phyloP scores from a whole-genome alignment of 805 yeast genomes.

The Cyberlindnera amylophila region DNA sequence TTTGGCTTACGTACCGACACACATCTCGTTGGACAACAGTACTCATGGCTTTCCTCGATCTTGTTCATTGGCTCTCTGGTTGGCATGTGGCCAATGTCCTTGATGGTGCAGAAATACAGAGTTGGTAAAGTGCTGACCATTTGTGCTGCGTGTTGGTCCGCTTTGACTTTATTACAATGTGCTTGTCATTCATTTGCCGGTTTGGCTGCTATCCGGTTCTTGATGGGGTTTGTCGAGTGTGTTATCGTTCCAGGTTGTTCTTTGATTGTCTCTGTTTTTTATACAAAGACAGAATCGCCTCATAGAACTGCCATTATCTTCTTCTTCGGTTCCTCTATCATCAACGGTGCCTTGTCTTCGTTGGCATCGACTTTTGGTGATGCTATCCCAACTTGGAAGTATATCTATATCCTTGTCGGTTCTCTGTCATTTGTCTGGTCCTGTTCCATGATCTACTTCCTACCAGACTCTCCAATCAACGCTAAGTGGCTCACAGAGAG shows the following conservation, averaged over 20 bases:
- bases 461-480: conserved; percentile 52
- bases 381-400: conserved; percentile 42
- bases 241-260: conserved; percentile 39
- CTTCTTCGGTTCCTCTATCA: conserved; percentile 34
- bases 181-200: conserved; percentile 37
- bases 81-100: conserved; percentile 36
- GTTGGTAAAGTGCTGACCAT: conserved; percentile 23
- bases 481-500: conserved; percentile 39
- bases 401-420: conserved; percentile 48
- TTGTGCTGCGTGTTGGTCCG: conserved; percentile 24
- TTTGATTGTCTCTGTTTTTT: conserved; percentile 38
- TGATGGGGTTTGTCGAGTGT: conserved; percentile 42
- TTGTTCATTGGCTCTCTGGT: conserved; percentile 40
- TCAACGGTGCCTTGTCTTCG: conserved; percentile 37
- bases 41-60: conserved; percentile 39
- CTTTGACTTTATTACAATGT: conserved; percentile 25
- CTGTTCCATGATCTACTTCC: conserved; percentile 31
- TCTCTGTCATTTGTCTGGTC: conserved; percentile 40
- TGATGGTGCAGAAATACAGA: conserved; percentile 25
- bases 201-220: conserved; percentile 39
- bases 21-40: conserved; percentile 37
- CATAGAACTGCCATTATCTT: conserved; percentile 41
- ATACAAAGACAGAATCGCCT: conserved; percentile 37
- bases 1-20: conserved; percentile 40
- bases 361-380: conserved; percentile 37